A percentile compares a stretch with the other conserved stretches of the same genome.
These are phyloP conservation scores for Leccinum boreale DNA, from an alignment of 768 basidiomycete genomes.

Conservation along the genomic window DNA sequence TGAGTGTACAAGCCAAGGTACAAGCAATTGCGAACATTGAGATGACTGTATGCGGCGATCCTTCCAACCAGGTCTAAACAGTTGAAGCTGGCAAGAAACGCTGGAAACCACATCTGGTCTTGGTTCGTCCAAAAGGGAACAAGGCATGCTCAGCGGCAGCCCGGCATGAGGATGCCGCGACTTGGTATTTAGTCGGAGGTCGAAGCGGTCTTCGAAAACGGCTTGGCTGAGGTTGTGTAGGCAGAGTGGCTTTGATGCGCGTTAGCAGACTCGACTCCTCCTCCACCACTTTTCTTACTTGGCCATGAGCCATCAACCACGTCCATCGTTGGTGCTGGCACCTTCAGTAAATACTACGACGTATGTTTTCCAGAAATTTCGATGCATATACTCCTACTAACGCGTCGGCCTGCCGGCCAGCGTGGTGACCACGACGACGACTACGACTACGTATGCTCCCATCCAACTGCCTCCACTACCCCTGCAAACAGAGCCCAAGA, in stretches of 20 bases:
- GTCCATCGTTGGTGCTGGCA: conserved; percentile 68
- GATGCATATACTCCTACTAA: conserved; percentile 11
- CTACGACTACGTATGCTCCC: conserved; percentile 87
- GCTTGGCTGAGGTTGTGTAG: conserved; percentile 29
- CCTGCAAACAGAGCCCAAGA: conserved; percentile 65
- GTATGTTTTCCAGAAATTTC: conserved; percentile 41
- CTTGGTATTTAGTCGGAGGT: conserved; percentile 13
- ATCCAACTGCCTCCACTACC: conserved; percentile 77
- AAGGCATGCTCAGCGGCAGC: conserved; percentile 19
- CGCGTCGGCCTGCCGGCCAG: conserved; percentile 39
- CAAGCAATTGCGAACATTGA: background rate
- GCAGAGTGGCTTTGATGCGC: conserved; percentile 34
- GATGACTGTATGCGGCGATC: background rate
- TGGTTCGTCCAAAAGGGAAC: conserved; percentile 7
- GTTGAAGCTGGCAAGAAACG: background rate
- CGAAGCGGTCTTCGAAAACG: conserved; percentile 25
- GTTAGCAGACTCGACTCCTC: conserved; percentile 23
- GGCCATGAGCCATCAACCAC: conserved; percentile 60
- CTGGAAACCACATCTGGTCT: background rate
- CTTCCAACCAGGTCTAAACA: background rate
- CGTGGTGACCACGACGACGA: conserved; percentile 88
- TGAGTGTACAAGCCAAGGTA: too few species aligned
- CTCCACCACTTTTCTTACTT: conserved; percentile 26
- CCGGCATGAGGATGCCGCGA: conserved; percentile 22
- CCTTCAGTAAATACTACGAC: conserved; percentile 85